A percentile compares a stretch with the other conserved stretches of the same genome.
Conservation (phyloP, 805 yeast genomes). For the Candida pseudofarinosa region DNA sequence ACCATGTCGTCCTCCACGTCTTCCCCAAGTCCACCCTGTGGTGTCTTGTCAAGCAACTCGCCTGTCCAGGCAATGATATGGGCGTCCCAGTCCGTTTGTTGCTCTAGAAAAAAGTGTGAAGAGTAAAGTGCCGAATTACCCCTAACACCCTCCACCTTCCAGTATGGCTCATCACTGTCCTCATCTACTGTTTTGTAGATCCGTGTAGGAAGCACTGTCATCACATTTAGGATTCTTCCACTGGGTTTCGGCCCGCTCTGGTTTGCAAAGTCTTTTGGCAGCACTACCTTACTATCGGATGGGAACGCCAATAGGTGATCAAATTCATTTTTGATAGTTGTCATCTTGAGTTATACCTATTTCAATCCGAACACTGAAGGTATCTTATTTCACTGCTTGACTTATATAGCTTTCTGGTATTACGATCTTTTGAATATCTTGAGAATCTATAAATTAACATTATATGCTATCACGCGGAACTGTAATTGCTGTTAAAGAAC, state of each 20-base stretch:
- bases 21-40: conserved; percentile 16
- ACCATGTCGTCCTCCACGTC: conserved; percentile 55
- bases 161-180: conserved; percentile 30
- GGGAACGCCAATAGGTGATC: conserved; percentile 19
- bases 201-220: conserved; percentile 65
- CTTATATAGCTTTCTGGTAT: background rate
- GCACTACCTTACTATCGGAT: conserved; percentile 14
- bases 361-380: background rate
- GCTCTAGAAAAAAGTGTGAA: conserved; percentile 59
- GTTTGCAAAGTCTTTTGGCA: conserved; percentile 27
- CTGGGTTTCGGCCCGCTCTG: conserved; percentile 36
- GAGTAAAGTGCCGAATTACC: conserved; percentile 87
- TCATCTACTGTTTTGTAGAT: conserved; percentile 39
- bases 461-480: background rate
- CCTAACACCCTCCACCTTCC: conserved; percentile 61
- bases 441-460: no score
- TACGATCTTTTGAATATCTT: background rate
- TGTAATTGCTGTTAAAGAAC: background rate
- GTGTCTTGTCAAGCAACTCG: conserved; percentile 50
- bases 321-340: conserved; percentile 2
- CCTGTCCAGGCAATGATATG: conserved; percentile 96
- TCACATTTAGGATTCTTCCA: conserved; percentile 66
- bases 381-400: background rate
- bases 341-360: conserved; percentile 1
- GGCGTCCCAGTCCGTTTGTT: conserved; percentile 78